phyloP scores from a whole-genome alignment of 2,329 filamentous ascomycete species.

The Verruconis gallopava region DNA sequence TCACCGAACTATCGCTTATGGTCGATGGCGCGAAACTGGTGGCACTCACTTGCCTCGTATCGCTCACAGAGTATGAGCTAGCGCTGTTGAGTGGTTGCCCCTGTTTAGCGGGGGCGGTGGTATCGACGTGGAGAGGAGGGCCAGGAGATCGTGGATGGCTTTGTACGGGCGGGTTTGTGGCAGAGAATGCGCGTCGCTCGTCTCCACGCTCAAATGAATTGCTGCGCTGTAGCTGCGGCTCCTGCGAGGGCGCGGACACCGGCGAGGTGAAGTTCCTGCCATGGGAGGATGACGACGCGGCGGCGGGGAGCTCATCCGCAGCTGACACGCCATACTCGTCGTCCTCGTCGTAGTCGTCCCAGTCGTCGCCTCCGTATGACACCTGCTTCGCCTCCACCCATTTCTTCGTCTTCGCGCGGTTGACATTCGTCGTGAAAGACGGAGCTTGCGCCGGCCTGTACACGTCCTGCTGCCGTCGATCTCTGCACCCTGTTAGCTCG shows the following conservation, averaged over 20 bases:
- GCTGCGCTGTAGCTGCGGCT: slow-evolving; percentile 16
- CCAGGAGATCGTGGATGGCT: background rate
- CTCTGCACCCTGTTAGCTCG: slow-evolving; percentile 14
- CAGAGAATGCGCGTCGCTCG: slow-evolving; percentile 37
- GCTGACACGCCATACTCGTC: slow-evolving; percentile 41
- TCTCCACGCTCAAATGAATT: slow-evolving; percentile 45
- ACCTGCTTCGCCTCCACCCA: slow-evolving; percentile 84
- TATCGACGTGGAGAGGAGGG: slow-evolving; percentile 8
- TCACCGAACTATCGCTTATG: slow-evolving; percentile 11
- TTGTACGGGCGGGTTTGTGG: slow-evolving; percentile 1
- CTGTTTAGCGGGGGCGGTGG: slow-evolving; percentile 11
- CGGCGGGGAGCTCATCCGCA: slow-evolving; percentile 29
- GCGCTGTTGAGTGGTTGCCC: slow-evolving; percentile 9
- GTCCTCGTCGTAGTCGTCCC: slow-evolving; percentile 56
- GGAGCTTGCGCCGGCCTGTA: slow-evolving; percentile 29
- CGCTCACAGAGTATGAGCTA: background rate
- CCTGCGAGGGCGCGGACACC: background rate
- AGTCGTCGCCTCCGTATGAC: slow-evolving; percentile 86
- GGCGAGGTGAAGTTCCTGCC: slow-evolving; percentile 31
- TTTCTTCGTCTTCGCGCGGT: slow-evolving; percentile 80
- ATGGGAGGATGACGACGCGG: slow-evolving; percentile 29
- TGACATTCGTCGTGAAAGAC: slow-evolving; percentile 73
- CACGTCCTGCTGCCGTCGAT: slow-evolving; percentile 17
- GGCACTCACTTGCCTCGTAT: slow-evolving; percentile 16
- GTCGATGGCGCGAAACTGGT: slow-evolving; percentile 14